Evolutionary conservation across 805 yeast genomes (phyloP), one percentile per base, ranked within the genome.

Genomic region (Metschnikowia baotianmanensis): DNA sequence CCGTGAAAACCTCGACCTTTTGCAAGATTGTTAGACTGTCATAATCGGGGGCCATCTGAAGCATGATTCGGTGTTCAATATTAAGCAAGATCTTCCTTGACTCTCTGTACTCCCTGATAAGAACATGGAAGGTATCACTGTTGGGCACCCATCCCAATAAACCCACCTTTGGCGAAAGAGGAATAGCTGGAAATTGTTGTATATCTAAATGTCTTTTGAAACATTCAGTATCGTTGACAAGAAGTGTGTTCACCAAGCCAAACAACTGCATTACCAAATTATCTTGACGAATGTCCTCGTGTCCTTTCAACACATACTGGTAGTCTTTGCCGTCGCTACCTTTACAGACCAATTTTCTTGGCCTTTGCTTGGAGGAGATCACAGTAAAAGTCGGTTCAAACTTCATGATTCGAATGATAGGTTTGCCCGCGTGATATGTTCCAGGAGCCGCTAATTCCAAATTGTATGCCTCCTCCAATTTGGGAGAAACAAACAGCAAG

Each of bases 251-350:
- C 3, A 93, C 98, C 56, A 93, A 71, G 1, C 98, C 98, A 63
- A 93, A 91, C 52, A 93, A 70, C 64, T 93, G 99, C 99, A 93
- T 93, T 20, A 91, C 99, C 61, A 95, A 74, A 56, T 88, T 87
- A 66, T 93, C 99, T 61, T 93, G 99, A 57, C 99, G 78, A 39
- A 93, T 87, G 71, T 93, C 99, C 66, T 93, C 99, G 58, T 93
- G 98, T 1, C 98, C 99, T 64, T 93, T 93, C 56, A 93, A 71
- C 2, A 74, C 66, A 62, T 80, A 95, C 53, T 78, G 85, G 58
- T 95, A 89, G 28, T 83, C 86, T 55, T 85, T 86, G 45, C 99
- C 99, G 62, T 93, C 96, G 53, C 86, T 84, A 9, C 98, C 99
- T 46, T 74, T 72, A 35, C 88, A 77, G 12, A 82, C 76, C 45